These are phyloP conservation scores for Phlegmacium glaucopus DNA, from an alignment of 768 basidiomycete species.

Conservation along the genomic window DNA sequence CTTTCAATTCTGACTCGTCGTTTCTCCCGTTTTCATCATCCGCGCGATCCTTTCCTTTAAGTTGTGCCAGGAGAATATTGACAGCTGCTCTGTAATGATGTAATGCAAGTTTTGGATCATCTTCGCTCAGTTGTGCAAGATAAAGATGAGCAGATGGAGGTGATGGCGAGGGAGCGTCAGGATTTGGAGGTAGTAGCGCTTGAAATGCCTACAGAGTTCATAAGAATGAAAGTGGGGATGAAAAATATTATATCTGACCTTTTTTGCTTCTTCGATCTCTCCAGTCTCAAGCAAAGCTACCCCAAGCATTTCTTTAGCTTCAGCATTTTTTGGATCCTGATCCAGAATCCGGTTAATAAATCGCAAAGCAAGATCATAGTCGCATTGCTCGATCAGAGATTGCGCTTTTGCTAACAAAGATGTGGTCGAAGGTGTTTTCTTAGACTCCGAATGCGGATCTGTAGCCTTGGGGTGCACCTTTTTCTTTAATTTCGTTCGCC, in stretches of 20 bases:
- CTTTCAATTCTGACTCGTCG: slow-evolving; percentile 59
- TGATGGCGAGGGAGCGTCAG: slow-evolving; percentile 55
- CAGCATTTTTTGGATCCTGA: slow-evolving; percentile 55
- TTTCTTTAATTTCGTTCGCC: slow-evolving; percentile 50
- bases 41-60: slow-evolving; percentile 73
- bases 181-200: slow-evolving; percentile 56
- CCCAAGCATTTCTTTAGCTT: slow-evolving; percentile 80
- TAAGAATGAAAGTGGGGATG: not conserved
- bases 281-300: slow-evolving; percentile 78
- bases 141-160: slow-evolving; percentile 84
- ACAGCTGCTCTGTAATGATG: slow-evolving; percentile 80
- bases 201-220: slow-evolving; percentile 51
- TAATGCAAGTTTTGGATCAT: slow-evolving; percentile 71
- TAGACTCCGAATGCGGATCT: slow-evolving; percentile 11
- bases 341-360: slow-evolving; percentile 71
- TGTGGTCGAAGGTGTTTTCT: slow-evolving; percentile 19
- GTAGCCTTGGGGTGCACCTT: slow-evolving; percentile 34
- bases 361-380: slow-evolving; percentile 75
- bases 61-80: slow-evolving; percentile 59
- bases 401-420: slow-evolving; percentile 76
- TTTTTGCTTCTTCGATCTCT: slow-evolving; percentile 67
- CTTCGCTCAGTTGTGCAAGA: slow-evolving; percentile 81
- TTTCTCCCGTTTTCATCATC: slow-evolving; percentile 31
- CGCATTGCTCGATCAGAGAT: slow-evolving; percentile 76
- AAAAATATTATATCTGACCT: slow-evolving; percentile 39